A percentile compares a stretch with the other conserved stretches of the same genome.
These are phyloP conservation scores for Bretschneidera sinensis DNA, from an alignment of 345 rosid species.

Conservation along the genomic window DNA sequence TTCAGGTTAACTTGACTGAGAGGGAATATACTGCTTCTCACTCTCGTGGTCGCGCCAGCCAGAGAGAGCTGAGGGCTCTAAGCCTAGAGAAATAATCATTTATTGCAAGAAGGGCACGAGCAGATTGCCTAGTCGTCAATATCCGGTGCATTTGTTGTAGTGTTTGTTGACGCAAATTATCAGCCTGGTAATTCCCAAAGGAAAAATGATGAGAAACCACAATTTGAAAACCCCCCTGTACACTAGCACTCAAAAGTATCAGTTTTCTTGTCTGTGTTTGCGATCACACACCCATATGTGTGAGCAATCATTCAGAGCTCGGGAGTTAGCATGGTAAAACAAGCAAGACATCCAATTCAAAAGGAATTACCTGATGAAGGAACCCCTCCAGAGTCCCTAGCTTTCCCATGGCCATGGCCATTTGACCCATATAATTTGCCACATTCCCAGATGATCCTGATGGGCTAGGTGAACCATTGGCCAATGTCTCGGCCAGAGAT, in stretches of 20 bases:
- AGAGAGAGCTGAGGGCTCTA: conserved; percentile 72
- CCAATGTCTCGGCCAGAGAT: conserved; percentile 78
- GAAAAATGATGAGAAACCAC: neutral
- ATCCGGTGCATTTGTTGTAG: conserved; percentile 68
- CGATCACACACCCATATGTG: too few species aligned
- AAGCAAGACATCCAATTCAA: too few species aligned
- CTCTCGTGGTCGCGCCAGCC: conserved; percentile 73
- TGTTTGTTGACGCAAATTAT: conserved; percentile 70
- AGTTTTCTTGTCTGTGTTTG: too few species aligned
- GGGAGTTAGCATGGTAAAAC: too few species aligned
- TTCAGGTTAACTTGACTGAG: neutral
- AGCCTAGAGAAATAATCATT: conserved; percentile 65
- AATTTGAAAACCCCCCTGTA: neutral
- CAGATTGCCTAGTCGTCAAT: conserved; percentile 70
- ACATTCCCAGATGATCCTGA: conserved; percentile 76
- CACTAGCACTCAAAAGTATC: neutral
- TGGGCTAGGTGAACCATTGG: conserved; percentile 60
- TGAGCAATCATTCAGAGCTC: neutral
- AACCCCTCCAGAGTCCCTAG: conserved; percentile 86
- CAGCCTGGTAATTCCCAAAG: conserved; percentile 39
- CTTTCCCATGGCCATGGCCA: conserved; percentile 99
- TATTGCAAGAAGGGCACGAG: conserved; percentile 71
- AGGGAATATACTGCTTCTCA: conserved; percentile 15
- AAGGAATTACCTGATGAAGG: conserved; percentile 57
- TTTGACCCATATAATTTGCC: conserved; percentile 97